Evolutionary conservation across 257 asterid species (phyloP).

Genomic region (Echites panduratus): DNA sequence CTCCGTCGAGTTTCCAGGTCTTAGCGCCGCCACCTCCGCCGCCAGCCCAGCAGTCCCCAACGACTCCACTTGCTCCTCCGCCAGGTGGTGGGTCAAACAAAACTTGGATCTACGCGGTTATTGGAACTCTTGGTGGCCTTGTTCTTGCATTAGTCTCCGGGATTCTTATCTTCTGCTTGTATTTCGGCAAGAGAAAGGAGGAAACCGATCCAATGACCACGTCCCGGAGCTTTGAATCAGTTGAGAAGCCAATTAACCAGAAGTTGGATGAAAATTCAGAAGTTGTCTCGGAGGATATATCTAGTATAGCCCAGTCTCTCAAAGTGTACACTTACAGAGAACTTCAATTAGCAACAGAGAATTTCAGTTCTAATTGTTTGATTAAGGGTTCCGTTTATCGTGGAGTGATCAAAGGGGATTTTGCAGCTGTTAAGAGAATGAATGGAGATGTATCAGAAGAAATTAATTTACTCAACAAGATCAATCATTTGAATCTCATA

Average conservation of each 20-base stretch:
- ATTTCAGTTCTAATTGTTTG: constrained; percentile 45
- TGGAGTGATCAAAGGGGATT: constrained; percentile 67
- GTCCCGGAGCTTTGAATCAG: constrained; percentile 34
- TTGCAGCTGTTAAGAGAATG: constrained; percentile 82
- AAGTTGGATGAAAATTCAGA: constrained; percentile 33
- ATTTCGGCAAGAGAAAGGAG: constrained; percentile 23
- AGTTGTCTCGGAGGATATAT: constrained; percentile 46
- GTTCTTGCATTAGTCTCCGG: constrained; percentile 22
- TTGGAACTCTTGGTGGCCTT: constrained; percentile 51
- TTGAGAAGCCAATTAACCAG: constrained; percentile 35
- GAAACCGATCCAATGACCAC: constrained; percentile 26
- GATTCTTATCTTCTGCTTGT: constrained; percentile 21
- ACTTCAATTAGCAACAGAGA: constrained; percentile 51
- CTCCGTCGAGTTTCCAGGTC: constrained; percentile 44
- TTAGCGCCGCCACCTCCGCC: constrained; percentile 53
- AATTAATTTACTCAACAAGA: constrained; percentile 61
- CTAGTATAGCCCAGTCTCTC: constrained; percentile 62
- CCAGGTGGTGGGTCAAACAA: constrained; percentile 34
- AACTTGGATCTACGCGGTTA: constrained; percentile 58
- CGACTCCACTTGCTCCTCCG: constrained; percentile 24
- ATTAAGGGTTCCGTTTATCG: constrained; percentile 75
- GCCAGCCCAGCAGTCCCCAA: constrained; percentile 26
- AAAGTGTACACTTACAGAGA: constrained; percentile 59
- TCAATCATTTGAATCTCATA: constrained; percentile 82
- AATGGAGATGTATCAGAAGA: constrained; percentile 80